Conservation (phyloP, 2,329 filamentous ascomycete genomes). For the Leptosphaerulina australis region DNA sequence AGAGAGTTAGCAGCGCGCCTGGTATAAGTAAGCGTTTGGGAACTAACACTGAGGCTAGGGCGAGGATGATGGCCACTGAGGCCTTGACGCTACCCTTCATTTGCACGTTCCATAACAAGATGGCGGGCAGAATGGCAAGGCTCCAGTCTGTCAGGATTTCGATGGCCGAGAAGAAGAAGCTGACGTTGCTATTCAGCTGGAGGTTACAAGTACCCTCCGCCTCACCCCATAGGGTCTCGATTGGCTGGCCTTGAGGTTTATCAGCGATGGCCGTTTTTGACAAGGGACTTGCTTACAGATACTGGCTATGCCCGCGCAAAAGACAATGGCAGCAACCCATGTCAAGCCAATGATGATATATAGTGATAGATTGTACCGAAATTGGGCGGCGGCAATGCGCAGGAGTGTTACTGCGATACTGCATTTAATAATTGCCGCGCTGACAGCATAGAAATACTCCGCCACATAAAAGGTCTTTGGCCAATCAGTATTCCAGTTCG, state of each 20-base stretch:
- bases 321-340: slow-evolving; percentile 24
- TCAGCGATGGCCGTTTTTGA: not conserved
- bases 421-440: slow-evolving; percentile 29
- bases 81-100: slow-evolving; percentile 49
- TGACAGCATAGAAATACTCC: slow-evolving; percentile 30
- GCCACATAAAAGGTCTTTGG: slow-evolving; percentile 27
- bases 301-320: slow-evolving; percentile 28
- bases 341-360: slow-evolving; percentile 23
- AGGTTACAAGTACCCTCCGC: slow-evolving; percentile 28
- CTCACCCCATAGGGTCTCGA: slow-evolving; percentile 30
- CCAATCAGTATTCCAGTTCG: not conserved
- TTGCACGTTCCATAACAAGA: slow-evolving; percentile 33
- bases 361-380: slow-evolving; percentile 18
- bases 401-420: slow-evolving; percentile 30
- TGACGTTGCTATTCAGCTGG: slow-evolving; percentile 28
- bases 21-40: slow-evolving; percentile 4
- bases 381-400: slow-evolving; percentile 24
- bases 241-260: slow-evolving; percentile 24
- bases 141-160: slow-evolving; percentile 30
- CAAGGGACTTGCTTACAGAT: slow-evolving; percentile 20
- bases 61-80: slow-evolving; percentile 50
- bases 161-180: slow-evolving; percentile 30
- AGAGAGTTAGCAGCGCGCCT: slow-evolving; percentile 1
- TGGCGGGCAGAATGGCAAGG: slow-evolving; percentile 26
- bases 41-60: slow-evolving; percentile 50